phyloP scores from a whole-genome alignment of 129 eudicot species.

The Artemisia annua region DNA sequence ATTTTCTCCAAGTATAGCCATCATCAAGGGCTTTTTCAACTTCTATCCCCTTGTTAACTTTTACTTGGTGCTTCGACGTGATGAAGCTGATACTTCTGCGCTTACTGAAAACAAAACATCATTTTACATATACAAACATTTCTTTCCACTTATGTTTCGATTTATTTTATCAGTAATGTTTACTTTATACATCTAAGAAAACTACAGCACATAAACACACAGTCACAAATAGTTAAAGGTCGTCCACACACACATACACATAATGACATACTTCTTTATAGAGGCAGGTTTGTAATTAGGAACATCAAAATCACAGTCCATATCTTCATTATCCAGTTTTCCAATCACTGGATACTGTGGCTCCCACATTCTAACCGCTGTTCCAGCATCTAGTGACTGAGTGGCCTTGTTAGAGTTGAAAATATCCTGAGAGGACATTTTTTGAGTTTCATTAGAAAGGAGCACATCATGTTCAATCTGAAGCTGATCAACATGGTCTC shows the following conservation, averaged over 20 bases:
- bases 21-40: slow-evolving; percentile 11
- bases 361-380: slow-evolving; percentile 7
- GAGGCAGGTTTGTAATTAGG: not conserved
- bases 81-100: not conserved
- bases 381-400: slow-evolving; percentile 9
- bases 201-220: slow-evolving; percentile 1
- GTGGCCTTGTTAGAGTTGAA: slow-evolving; percentile 3
- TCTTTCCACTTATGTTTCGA: not conserved
- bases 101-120: slow-evolving; percentile 3
- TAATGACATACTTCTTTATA: slow-evolving; percentile 23
- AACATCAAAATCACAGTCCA: not conserved
- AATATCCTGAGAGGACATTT: slow-evolving; percentile 1
- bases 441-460: not conserved
- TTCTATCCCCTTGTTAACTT: not conserved
- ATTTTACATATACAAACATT: not conserved
- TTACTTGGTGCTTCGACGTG: not conserved
- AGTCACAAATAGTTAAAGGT: not conserved
- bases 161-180: not conserved
- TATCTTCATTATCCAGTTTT: not conserved
- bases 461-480: not conserved
- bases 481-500: slow-evolving; percentile 7
- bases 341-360: slow-evolving; percentile 8
- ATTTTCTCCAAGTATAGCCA: slow-evolving; percentile 14
- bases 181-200: not conserved
- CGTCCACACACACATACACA: not conserved